A percentile compares a stretch with the other conserved stretches of the same genome.
These are phyloP conservation scores for Artemisia annua DNA, from an alignment of 129 eudicot genomes.

Conservation along the genomic window DNA sequence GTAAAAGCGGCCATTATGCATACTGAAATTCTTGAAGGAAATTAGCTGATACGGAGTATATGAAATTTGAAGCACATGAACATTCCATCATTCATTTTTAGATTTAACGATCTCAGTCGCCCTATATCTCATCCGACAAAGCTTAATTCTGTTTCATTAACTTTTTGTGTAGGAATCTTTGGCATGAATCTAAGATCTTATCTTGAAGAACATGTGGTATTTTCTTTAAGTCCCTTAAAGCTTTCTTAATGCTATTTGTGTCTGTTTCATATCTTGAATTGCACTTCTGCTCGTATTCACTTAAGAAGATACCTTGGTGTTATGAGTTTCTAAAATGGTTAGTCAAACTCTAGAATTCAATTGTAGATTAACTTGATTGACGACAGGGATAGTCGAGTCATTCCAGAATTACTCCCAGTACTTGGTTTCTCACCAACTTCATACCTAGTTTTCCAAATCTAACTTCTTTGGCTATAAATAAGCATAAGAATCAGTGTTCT, in stretches of 20 bases:
- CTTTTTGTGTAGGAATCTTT: slow-evolving; percentile 68
- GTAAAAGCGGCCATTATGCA: neutral
- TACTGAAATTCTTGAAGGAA: neutral
- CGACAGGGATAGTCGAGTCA: too few relatives aligned
- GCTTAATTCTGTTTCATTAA: neutral
- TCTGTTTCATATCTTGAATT: slow-evolving; percentile 8
- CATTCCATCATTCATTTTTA: neutral
- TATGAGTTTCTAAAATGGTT: too few relatives aligned
- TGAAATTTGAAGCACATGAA: neutral
- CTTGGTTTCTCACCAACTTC: too few relatives aligned
- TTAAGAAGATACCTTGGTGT: too few relatives aligned
- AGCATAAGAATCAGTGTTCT: too few relatives aligned
- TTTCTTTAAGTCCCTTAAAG: slow-evolving; percentile 10
- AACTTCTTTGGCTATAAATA: too few relatives aligned
- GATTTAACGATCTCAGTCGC: neutral
- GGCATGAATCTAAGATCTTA: slow-evolving; percentile 99
- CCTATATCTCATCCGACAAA: neutral
- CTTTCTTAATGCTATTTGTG: neutral
- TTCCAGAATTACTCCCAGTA: too few relatives aligned
- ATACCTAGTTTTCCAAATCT: too few relatives aligned
- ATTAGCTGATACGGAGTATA: neutral
- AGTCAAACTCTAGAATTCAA: too few relatives aligned
- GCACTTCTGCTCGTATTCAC: neutral
- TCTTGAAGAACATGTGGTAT: slow-evolving; percentile 93
- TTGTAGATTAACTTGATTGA: too few relatives aligned